Conservation (phyloP, 495 filamentous ascomycete genomes). For the Aspergillus carlsbadensis region DNA sequence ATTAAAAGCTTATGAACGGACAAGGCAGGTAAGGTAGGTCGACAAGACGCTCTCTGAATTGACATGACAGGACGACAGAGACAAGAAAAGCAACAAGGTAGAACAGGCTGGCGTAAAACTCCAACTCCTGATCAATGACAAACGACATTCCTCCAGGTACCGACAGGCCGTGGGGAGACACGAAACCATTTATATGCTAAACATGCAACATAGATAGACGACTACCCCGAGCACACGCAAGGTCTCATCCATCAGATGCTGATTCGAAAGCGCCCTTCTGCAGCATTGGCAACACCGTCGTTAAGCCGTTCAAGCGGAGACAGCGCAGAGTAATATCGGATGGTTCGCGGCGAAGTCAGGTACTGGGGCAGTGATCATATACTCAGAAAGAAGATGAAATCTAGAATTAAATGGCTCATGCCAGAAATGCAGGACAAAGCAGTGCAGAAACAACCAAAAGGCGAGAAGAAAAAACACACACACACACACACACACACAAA, state of each 20-base stretch:
- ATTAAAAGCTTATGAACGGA: neutral
- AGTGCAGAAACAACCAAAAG: constrained; percentile 13
- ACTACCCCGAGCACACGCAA: constrained; percentile 9
- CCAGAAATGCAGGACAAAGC: constrained; percentile 25
- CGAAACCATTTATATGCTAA: constrained; percentile 23
- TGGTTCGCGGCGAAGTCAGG: constrained; percentile 5
- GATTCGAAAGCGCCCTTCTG: constrained; percentile 18
- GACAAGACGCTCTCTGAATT: constrained; percentile 8
- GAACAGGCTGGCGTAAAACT: constrained; percentile 18
- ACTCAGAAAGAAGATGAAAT: constrained; percentile 26
- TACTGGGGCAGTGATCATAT: constrained; percentile 21
- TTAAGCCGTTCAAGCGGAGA: constrained; percentile 12
- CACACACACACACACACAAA: constrained; percentile 28
- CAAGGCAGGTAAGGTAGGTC: neutral
- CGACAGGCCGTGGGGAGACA: constrained; percentile 7
- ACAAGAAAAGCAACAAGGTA: constrained; percentile 7
- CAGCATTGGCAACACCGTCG: constrained; percentile 16
- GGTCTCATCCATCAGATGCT: constrained; percentile 19
- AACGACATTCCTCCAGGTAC: constrained; percentile 12
- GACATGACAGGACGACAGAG: constrained; percentile 6
- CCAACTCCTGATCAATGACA: constrained; percentile 18
- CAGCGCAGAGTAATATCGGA: neutral
- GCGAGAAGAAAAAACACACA: constrained; percentile 25
- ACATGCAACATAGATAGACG: constrained; percentile 19
- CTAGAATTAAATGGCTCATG: constrained; percentile 43